These are phyloP conservation scores for Senecio squalidus DNA, from an alignment of 140 eudicot genomes.

Conservation along the genomic window DNA sequence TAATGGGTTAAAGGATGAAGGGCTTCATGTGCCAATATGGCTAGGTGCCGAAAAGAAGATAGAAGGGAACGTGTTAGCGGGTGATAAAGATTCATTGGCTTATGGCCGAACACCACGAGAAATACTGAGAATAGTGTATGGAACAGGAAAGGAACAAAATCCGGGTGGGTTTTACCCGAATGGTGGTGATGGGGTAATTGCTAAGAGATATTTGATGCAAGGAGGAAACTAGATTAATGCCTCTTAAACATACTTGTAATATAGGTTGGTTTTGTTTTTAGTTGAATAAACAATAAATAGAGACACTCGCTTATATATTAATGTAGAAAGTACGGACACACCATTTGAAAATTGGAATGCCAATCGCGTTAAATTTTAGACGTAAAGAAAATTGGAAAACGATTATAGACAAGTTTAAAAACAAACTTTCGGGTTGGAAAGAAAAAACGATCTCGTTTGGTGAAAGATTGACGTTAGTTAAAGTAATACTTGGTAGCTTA, in stretches of 20 bases:
- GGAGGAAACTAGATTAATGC: neutral
- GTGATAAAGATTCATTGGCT: slow-evolving; percentile 45
- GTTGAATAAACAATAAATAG: neutral
- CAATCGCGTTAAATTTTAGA: too few relatives aligned
- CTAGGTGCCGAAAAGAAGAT: slow-evolving; percentile 43
- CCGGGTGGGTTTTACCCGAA: slow-evolving; percentile 64
- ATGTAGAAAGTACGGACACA: too few relatives aligned
- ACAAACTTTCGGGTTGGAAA: too few relatives aligned
- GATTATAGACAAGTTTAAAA: too few relatives aligned
- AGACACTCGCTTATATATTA: too few relatives aligned
- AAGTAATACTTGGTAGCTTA: too few relatives aligned
- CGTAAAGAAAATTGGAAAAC: too few relatives aligned
- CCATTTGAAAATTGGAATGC: too few relatives aligned
- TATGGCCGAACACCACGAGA: slow-evolving; percentile 49
- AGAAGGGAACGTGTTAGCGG: slow-evolving; percentile 51
- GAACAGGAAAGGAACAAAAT: slow-evolving; percentile 38
- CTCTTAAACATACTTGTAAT: too few relatives aligned
- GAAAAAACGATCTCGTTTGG: too few relatives aligned
- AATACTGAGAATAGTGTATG: slow-evolving; percentile 50
- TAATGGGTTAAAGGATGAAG: slow-evolving; percentile 56
- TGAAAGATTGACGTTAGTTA: too few relatives aligned
- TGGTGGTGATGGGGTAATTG: slow-evolving; percentile 52
- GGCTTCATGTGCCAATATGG: slow-evolving; percentile 30
- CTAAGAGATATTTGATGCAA: slow-evolving; percentile 27
- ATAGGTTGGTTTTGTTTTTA: neutral